Conservation (phyloP, 75 land plant genomes). For the Larix kaempferi region DNA sequence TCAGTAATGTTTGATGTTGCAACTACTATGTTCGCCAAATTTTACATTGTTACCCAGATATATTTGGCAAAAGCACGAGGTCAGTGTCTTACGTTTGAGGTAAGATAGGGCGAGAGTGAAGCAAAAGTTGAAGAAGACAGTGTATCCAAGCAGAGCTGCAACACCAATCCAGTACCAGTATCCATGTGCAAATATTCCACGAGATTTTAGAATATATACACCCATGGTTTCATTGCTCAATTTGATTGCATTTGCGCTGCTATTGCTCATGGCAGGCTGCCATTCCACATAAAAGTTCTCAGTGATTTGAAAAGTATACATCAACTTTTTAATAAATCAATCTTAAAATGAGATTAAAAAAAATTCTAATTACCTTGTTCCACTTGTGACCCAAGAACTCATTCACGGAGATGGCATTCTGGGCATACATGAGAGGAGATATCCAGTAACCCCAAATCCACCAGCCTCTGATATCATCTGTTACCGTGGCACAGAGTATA, state of each 20-base stretch:
- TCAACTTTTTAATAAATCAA: too few relatives aligned
- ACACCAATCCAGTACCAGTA: slow-evolving; percentile 32
- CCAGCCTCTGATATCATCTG: slow-evolving; percentile 76
- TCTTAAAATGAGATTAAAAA: too few relatives aligned
- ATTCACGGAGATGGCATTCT: slow-evolving; percentile 72
- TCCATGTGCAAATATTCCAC: slow-evolving; percentile 21
- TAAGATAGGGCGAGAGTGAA: slow-evolving; percentile 14
- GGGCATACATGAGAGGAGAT: slow-evolving; percentile 82
- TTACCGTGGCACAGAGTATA: not conserved
- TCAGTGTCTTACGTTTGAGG: slow-evolving; percentile 17
- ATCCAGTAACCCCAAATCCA: slow-evolving; percentile 94
- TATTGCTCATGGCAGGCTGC: not conserved
- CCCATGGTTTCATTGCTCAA: slow-evolving; percentile 24
- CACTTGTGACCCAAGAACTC: slow-evolving; percentile 76
- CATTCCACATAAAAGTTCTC: too few relatives aligned
- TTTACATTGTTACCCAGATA: too few relatives aligned
- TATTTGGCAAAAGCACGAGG: too few relatives aligned
- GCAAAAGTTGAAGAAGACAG: slow-evolving; percentile 21
- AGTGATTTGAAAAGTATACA: too few relatives aligned
- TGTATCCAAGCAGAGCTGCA: slow-evolving; percentile 18
- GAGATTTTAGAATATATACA: slow-evolving; percentile 8
- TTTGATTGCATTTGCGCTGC: too few relatives aligned
- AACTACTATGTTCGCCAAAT: too few relatives aligned
- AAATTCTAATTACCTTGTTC: slow-evolving; percentile 43
- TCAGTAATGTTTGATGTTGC: too few relatives aligned